Base-by-base conservation (phyloP, 139 green algal genomes). In the Chlorella ohadii region DNA sequence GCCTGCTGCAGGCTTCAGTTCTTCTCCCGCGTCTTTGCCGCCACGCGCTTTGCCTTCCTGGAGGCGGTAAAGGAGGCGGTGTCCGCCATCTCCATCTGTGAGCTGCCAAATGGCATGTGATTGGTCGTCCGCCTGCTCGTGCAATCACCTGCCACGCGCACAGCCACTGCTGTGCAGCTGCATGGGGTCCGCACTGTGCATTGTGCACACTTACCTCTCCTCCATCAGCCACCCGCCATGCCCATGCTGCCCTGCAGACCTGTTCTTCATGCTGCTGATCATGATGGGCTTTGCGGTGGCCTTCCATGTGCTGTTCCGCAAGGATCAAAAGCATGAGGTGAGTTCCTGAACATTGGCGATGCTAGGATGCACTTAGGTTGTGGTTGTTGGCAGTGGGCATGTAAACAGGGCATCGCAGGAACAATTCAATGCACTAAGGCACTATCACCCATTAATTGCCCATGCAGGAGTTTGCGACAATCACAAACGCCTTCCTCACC, bases 261-360 rank as follows among this genome's bases (percentile, higher is more conserved):
- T 91, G 7, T 47, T 85, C 27, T 85, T 91, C 81, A 64, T 92
- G 34, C 47, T 91, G 47, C 76, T 92, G 28, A 75, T 92, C 71
- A 86, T 92, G 76, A 41, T 88, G 71, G 87, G 87, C n/a, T 90
- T 86, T 77, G 87, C 88, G 15, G 76, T 74, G 28, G 63, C 63
- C 41, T 94, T 94, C 85, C 90, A 92, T 82, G 88, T 91, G 41
- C 80, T 94, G 20, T 94, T 93, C 75, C 55, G 86, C 9, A 44
- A 73, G 2, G 88, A 94, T 55, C 79, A 87, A 75, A 59, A 81
- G 39, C 65, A 76, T 38, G 76, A 82, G 76, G 76, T 82, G 55
- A 1, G 63, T n/a, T n/a, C n/a, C n/a, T n/a, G n/a, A n/a, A n/a
- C n/a, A n/a, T n/a, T n/a, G n/a, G n/a, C n/a, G n/a, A n/a, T n/a